A percentile compares a stretch with the other conserved stretches of the same genome.
Evolutionary conservation across 495 filamentous ascomycete genomes (phyloP).

Genomic region (Hypoxylon cercidicola): DNA sequence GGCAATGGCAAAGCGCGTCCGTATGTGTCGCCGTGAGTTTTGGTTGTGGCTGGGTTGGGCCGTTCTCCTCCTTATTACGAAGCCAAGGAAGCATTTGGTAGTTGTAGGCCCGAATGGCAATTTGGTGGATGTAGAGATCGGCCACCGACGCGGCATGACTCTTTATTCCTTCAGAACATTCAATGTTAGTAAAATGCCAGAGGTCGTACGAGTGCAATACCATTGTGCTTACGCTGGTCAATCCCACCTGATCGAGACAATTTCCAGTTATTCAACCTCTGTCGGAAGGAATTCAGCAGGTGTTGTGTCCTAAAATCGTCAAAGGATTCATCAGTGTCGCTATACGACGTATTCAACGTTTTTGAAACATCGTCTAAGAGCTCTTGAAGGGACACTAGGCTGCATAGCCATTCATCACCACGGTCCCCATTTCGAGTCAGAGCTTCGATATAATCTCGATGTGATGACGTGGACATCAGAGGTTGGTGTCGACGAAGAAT

Average conservation of each 20-base stretch:
- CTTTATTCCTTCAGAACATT: constrained; percentile 16
- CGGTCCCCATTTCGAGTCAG: constrained; percentile 2
- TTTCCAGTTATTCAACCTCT: constrained; percentile 32
- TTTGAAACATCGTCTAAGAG: constrained; percentile 35
- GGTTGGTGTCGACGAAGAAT: constrained; percentile 35
- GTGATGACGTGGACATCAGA: constrained; percentile 19
- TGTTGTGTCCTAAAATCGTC: constrained; percentile 37
- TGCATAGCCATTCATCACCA: constrained; percentile 35
- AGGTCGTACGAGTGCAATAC: not conserved
- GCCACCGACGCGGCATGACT: constrained; percentile 13
- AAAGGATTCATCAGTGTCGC: constrained; percentile 18
- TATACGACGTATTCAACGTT: constrained; percentile 20
- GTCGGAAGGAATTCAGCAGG: constrained; percentile 27
- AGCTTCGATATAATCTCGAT: constrained; percentile 15
- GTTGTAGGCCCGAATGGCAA: constrained; percentile 22
- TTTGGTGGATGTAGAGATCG: constrained; percentile 37
- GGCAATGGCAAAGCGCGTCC: constrained; percentile 30
- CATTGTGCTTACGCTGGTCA: constrained; percentile 19
- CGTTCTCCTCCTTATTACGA: constrained; percentile 3
- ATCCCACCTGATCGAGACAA: constrained; percentile 16
- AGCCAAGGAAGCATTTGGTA: constrained; percentile 12
- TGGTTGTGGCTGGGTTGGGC: constrained; percentile 6
- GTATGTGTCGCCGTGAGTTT: constrained; percentile 16
- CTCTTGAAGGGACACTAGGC: constrained; percentile 31
- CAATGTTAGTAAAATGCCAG: constrained; percentile 1